Evolutionary conservation across 1,139 yeast genomes (phyloP).

Genomic region (Suhomyces bokatorum): DNA sequence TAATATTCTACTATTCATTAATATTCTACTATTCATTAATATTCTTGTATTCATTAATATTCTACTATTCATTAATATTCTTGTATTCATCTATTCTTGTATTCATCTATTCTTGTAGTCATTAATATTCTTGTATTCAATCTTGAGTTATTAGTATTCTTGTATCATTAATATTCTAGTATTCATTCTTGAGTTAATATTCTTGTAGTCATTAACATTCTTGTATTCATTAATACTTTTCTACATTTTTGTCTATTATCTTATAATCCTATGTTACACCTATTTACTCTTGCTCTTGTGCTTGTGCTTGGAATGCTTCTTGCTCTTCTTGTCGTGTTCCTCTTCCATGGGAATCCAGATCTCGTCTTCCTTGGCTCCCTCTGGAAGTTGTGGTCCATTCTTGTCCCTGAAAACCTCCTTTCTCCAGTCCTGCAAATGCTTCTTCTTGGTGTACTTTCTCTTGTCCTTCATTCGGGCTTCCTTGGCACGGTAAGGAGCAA

Average conservation of each 20-base stretch:
- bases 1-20: too few relatives aligned
- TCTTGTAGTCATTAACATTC: too few relatives aligned
- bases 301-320: constrained; percentile 11
- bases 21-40: too few relatives aligned
- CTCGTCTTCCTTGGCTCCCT: constrained; percentile 35
- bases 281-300: neutral
- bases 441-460: constrained; percentile 80
- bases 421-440: constrained; percentile 87
- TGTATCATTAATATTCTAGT: too few relatives aligned
- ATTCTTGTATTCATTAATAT: too few relatives aligned
- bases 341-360: constrained; percentile 40
- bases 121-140: too few relatives aligned
- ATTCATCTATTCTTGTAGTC: too few relatives aligned
- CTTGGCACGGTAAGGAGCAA: constrained; percentile 86
- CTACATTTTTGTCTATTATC: neutral
- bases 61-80: too few relatives aligned
- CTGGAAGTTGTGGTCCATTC: constrained; percentile 50
- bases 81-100: too few relatives aligned
- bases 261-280: neutral
- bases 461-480: constrained; percentile 76
- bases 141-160: too few relatives aligned
- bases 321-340: constrained; percentile 6
- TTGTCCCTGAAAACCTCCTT: constrained; percentile 70
- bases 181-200: too few relatives aligned
- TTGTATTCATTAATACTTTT: too few relatives aligned